These are phyloP conservation scores for Schrenkiella parvula DNA, from an alignment of 345 rosid genomes.

Conservation along the genomic window DNA sequence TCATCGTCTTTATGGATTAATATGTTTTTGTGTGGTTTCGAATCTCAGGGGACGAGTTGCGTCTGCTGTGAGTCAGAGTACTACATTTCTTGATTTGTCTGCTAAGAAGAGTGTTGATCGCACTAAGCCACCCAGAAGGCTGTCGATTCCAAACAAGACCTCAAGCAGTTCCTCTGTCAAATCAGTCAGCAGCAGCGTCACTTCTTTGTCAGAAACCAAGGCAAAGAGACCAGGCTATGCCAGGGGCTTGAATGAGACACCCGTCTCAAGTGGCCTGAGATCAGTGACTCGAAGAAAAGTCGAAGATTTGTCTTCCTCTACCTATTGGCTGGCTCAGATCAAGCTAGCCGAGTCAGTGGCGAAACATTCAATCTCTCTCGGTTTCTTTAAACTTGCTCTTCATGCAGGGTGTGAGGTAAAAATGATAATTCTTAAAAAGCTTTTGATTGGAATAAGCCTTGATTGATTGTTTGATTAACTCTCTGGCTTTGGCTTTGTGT, in stretches of 20 bases:
- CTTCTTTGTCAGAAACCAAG: conserved; percentile 60
- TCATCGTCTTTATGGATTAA: not conserved
- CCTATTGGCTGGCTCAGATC: conserved; percentile 76
- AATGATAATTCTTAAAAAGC: not conserved
- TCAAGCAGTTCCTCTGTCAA: conserved; percentile 37
- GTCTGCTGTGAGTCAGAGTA: conserved; percentile 65
- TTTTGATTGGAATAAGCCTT: not conserved
- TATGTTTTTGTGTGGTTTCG: not conserved
- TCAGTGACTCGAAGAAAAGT: conserved; percentile 48
- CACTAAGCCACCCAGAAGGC: conserved; percentile 77
- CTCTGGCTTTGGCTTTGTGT: conserved; percentile 5
- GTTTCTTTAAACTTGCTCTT: conserved; percentile 81
- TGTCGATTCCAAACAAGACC: conserved; percentile 63
- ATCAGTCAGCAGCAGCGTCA: conserved; percentile 27
- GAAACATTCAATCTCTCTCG: conserved; percentile 75
- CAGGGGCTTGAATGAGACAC: conserved; percentile 49
- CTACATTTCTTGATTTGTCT: conserved; percentile 64
- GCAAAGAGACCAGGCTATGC: conserved; percentile 36
- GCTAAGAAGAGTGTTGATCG: conserved; percentile 54
- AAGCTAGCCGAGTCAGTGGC: conserved; percentile 71
- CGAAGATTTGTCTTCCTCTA: conserved; percentile 44
- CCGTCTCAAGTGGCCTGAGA: conserved; percentile 48
- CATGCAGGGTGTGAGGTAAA: conserved; percentile 85
- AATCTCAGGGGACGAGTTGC: conserved; percentile 43
- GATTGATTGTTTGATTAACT: not conserved